Base-by-base conservation (phyloP, 345 rosid genomes). In the Dipteronia sinensis region DNA sequence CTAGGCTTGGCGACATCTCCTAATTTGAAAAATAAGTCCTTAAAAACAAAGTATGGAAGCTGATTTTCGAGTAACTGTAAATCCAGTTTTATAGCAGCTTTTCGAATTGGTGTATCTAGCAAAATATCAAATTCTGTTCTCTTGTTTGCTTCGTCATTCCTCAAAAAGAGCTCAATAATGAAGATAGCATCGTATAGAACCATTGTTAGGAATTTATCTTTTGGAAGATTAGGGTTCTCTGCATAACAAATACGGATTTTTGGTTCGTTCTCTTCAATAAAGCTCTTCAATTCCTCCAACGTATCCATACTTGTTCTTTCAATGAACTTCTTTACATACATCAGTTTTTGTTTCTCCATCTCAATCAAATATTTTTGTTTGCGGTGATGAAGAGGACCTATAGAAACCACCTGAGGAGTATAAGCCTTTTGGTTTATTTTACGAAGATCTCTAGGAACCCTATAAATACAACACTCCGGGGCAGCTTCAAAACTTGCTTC, bases 341-440 rank as follows among this genome's bases (percentile, higher is more conserved):
- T 62, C 27, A 22, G 1, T 6, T 62, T 22, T 7, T 23, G 65
- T 13, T 10, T 23, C 12, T 65, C 19, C 68, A 65, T 29, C 19
- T 15, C 42, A 40, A 29, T 11, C 44, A 15, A 31, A 40, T 40
- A 17, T 65, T 29, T 9, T 65, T 29, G n/a, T 11, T 65, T 29
- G 40, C 20, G n/a, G 2, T 65, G 40, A 38, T 65, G 68, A 29
- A 10, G 27, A 46, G 78, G 82, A 6, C 82, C 82, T 10, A 79
- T 59, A 3, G 82, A 73, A 58, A 79, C n/a, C 40, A 74, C 40
- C 5, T 79, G 77, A 20, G 82, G 82, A 31, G 78, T 81, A 63
- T 77, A 77, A 38, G 78, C 71, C 20, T 73, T 76, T 9, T 29
- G 58, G 1, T 69, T 78, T 42, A 42, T 64, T 22, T 78, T 70